These are phyloP conservation scores for Prorocentrum cordatum DNA, from an alignment of 169 alveolate genomes.

Conservation along the genomic window DNA sequence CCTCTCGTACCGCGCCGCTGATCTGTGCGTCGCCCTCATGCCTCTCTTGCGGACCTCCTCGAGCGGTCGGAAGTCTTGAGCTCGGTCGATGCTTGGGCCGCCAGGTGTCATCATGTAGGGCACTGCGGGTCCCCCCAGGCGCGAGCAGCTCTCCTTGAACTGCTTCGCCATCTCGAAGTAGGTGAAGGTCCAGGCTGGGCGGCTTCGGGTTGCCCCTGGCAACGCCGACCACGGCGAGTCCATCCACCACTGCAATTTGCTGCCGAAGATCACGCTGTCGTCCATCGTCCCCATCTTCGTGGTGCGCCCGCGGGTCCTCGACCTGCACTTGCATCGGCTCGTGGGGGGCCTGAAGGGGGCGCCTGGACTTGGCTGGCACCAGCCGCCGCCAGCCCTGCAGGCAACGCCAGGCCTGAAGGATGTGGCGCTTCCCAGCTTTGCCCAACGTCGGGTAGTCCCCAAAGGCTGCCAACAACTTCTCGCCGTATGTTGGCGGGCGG, in stretches of 20 bases:
- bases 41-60: slow-evolving; percentile 21
- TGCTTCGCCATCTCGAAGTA: background rate
- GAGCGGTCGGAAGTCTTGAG: background rate
- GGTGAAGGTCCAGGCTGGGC: background rate
- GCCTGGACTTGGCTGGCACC: too few species aligned
- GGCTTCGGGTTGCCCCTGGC: background rate
- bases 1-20: slow-evolving; percentile 1
- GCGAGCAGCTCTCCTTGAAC: background rate
- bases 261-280: background rate
- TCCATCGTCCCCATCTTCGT: slow-evolving; percentile 11
- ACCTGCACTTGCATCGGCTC: too few species aligned
- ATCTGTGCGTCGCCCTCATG: background rate
- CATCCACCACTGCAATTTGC: background rate
- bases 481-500: too few species aligned
- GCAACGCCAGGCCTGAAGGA: too few species aligned
- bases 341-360: too few species aligned
- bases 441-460: too few species aligned
- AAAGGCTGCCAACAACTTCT: too few species aligned
- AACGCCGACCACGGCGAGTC: background rate
- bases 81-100: slow-evolving; percentile 18
- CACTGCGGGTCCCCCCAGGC: background rate
- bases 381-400: too few species aligned
- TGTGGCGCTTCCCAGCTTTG: too few species aligned
- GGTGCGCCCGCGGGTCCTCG: background rate
- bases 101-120: slow-evolving; percentile 5